Base-by-base conservation (phyloP, 2,329 filamentous ascomycete species). In the Waltergamsia citrina region DNA sequence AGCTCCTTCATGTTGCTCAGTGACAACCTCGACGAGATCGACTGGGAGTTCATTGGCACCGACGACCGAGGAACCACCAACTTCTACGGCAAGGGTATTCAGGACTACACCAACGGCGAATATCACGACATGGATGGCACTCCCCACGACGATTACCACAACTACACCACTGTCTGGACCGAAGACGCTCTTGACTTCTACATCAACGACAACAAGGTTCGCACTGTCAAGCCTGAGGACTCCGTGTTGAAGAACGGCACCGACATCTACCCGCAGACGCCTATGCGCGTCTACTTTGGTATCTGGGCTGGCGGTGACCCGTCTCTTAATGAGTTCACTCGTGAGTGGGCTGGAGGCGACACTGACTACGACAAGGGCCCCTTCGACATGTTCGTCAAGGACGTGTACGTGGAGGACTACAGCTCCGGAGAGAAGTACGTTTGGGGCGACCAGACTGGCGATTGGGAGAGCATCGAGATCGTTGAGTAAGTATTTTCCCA, bases 21-120 rank as follows among this genome's bases (percentile, higher is more conserved):
- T 33, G 81, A 92, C 45, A 80, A 87, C 46, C 69, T 90, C 11
- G 87, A 94, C 53, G 85, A 94, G 59, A 78, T 94, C 26, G 87
- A 94, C 51, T 90, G 85, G 74, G 85, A 92, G 52, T 83, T 85
- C 50, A 69, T 86, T 38, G 85, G 85, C 29, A 69, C 69, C 37
- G 79, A 85, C 49, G 73, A 66, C 12, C 59, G 68, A 22, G 81
- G 74, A 7, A 69, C 83, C 46, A 80, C 74, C 44, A 88, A 90
- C 63, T 90, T 81, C 60, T 90, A 83, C 47, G 80, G 83, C 53
- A 86, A 88, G 63, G 84, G 82, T 32, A 65, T 58, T 62, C 62
- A 75, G 58, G 53, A 82, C 64, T 51, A 65, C 58, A 67, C 74
- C 46, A 78, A 81, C 41, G 81, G 72, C 41, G 65, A 64, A 28